Percentiles rank a stretch among this genome's conserved stretches.
These are phyloP conservation scores for Monosporozyma siamensis DNA, from an alignment of 805 yeast genomes.

Conservation along the genomic window DNA sequence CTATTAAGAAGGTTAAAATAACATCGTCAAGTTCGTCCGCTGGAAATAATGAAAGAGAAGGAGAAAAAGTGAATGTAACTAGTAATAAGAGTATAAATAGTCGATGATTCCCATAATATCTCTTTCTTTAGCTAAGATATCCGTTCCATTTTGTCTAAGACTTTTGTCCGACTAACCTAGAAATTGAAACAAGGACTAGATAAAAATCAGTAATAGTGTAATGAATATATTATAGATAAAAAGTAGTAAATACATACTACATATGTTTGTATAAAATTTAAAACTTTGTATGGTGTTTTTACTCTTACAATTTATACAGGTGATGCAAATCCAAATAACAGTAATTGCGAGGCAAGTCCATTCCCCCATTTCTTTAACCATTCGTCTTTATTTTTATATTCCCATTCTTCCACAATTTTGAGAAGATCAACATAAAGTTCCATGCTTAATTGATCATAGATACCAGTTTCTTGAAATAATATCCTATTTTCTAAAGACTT, in stretches of 20 bases:
- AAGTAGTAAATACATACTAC: neutral
- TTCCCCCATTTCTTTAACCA: constrained; percentile 50
- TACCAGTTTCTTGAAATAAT: constrained; percentile 32
- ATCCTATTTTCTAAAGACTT: constrained; percentile 35
- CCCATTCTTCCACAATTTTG: constrained; percentile 47
- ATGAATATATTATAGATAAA: neutral
- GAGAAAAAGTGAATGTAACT: neutral
- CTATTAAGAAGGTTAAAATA: constrained; percentile 28
- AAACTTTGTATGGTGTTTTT: no score
- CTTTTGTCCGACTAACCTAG: no score
- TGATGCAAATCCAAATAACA: constrained; percentile 51
- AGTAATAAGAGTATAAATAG: neutral
- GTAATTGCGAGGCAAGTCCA: constrained; percentile 47
- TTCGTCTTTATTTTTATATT: constrained; percentile 34
- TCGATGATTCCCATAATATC: no score
- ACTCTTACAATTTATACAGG: no score
- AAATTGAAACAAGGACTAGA: no score
- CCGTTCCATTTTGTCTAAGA: no score
- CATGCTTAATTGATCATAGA: constrained; percentile 43
- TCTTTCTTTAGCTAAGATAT: no score
- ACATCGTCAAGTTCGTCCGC: no score
- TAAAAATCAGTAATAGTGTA: no score
- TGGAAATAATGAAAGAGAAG: neutral
- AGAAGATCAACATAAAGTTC: constrained; percentile 50
- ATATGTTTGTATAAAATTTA: neutral